phyloP scores from a whole-genome alignment of 1,284 basidiomycete species.

The Retiboletus flavoniger region DNA sequence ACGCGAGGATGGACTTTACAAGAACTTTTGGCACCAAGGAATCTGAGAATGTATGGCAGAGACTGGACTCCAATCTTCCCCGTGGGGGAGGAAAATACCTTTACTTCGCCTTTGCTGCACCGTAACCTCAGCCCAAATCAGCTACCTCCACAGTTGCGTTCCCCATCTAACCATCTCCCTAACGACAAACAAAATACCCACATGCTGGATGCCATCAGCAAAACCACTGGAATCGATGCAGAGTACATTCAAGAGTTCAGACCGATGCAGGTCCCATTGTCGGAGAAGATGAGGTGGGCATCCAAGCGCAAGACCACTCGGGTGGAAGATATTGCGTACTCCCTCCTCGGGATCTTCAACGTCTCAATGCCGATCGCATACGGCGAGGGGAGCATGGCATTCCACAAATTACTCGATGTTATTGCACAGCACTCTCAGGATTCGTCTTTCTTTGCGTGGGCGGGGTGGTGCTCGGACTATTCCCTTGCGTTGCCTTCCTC shows the following conservation, averaged over 20 bases:
- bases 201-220: neutral
- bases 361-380: neutral
- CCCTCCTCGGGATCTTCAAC: no score
- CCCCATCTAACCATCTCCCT: neutral
- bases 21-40: neutral
- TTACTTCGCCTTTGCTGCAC: neutral
- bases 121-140: no score
- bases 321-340: neutral
- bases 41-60: neutral
- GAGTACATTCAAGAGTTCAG: neutral
- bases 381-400: neutral
- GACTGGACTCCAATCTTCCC: neutral
- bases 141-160: neutral
- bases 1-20: neutral
- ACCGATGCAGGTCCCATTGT: neutral
- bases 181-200: neutral
- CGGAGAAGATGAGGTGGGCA: neutral
- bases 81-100: neutral
- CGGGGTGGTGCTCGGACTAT: neutral
- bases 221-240: neutral
- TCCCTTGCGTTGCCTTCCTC: neutral
- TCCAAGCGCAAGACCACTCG: neutral
- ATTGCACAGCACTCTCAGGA: neutral
- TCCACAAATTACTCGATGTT: neutral
- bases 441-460: neutral